Evolutionary conservation across 2,329 filamentous ascomycete species (phyloP).

Genomic region (Trichophyton benhamiae): DNA sequence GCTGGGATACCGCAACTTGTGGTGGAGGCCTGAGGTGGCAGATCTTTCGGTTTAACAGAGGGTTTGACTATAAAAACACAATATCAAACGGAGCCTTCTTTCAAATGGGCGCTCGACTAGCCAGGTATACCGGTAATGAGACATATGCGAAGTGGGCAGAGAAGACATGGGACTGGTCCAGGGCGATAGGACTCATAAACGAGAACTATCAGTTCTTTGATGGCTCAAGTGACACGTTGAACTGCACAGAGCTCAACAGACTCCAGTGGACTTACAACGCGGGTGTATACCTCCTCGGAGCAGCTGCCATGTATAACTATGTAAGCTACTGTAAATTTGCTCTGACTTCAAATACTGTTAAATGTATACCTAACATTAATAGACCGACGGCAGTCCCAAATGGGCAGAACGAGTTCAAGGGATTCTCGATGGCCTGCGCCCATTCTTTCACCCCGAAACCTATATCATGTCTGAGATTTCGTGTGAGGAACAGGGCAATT

Average conservation of each 20-base stretch:
- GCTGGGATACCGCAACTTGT: slow-evolving; percentile 57
- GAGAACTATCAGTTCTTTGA: slow-evolving; percentile 38
- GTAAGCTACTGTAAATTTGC: slow-evolving; percentile 23
- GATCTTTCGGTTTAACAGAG: slow-evolving; percentile 48
- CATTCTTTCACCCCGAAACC: slow-evolving; percentile 40
- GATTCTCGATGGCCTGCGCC: slow-evolving; percentile 40
- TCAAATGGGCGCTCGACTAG: slow-evolving; percentile 35
- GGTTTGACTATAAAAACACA: slow-evolving; percentile 41
- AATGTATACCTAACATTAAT: slow-evolving; percentile 14
- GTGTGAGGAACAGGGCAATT: slow-evolving; percentile 50
- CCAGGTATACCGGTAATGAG: slow-evolving; percentile 28
- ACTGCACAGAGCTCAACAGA: slow-evolving; percentile 50
- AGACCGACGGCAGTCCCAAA: slow-evolving; percentile 31
- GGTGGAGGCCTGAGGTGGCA: slow-evolving; percentile 70
- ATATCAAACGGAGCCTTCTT: slow-evolving; percentile 44
- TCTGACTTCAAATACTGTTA: too few relatives aligned
- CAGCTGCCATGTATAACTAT: slow-evolving; percentile 57
- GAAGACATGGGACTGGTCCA: slow-evolving; percentile 25
- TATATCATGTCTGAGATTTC: slow-evolving; percentile 51
- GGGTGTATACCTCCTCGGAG: slow-evolving; percentile 47
- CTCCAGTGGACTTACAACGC: slow-evolving; percentile 56
- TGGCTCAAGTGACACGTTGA: slow-evolving; percentile 39
- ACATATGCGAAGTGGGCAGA: slow-evolving; percentile 30
- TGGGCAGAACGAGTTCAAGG: slow-evolving; percentile 48
- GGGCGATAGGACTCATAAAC: slow-evolving; percentile 34